Evolutionary conservation across 768 basidiomycete species (phyloP), one percentile per base, ranked within the genome.

Genomic region (Lanmaoa pseudosensibilis): DNA sequence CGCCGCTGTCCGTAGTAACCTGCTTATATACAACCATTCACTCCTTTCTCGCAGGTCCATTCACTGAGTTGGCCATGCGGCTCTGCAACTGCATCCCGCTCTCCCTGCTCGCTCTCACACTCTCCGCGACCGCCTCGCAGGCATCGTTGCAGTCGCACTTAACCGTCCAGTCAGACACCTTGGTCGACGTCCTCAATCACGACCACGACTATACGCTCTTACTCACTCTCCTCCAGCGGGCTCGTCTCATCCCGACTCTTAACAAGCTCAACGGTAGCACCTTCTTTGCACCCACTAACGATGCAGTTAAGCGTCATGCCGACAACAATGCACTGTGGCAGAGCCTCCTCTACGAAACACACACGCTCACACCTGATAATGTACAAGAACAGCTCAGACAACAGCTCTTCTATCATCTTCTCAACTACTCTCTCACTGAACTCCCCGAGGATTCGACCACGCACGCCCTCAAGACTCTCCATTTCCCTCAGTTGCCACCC

Each of bases 281-380:
- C 27, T 71, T 99, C 46, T 98, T 98, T 66, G 97, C 97, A 2
- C 97, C 97, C 2, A 97, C 92, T 19, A 95, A 99, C 74, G 86
- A 92, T 56, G 97, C 97, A 34, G 83, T 95, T 61, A 73, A 82
- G 59, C 80, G 77, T 27, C 78, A 85, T 59, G 59, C 69, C 41
- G 46, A 63, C 52, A 60, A 60, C 52, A 72, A 66, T 27, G 23
- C 57, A 18, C 57, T 77, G 13, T 78, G 76, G 76, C 58, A 62
- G 37, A 54, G 41, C 46, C 69, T 71, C 37, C 61, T 67, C 38
- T 56, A 57, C 37, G 64, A 67, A 19, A 62, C 74, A 4, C 66
- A 78, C 49, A 18, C 54, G 19, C 63, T 69, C 45, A 65, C 83
- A 37, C 78, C 78, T 23, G 94, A 95, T 73, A 98, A 98, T 69